Evolutionary conservation across 345 rosid species (phyloP), one percentile per base, ranked within the genome.

Genomic region (Acer negundo): DNA sequence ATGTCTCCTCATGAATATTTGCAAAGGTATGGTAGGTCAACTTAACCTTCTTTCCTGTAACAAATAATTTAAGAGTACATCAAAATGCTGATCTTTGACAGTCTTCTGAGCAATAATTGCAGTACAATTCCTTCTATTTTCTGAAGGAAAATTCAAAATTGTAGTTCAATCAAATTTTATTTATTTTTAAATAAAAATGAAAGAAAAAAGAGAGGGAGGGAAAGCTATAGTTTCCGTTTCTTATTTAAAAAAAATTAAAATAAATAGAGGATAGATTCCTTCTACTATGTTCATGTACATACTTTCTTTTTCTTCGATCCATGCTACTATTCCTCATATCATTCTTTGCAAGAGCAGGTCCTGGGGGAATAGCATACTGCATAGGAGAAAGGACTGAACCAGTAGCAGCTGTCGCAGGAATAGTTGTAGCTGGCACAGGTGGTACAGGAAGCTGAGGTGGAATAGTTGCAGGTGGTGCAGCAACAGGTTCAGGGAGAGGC

Each of bases 241-340:
- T 22, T 22, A 13, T 59, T 63, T 7, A 1, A 23, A 19, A 19
- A 53, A 47, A 49, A 24, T 42, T 1, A 5, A 64, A 64, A 64
- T 13, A 22, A 38, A 35, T 19, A 31, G 65, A 55, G 9, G 11
- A 46, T 24, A 7, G 62, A 1, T 26, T 75, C 64, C 13, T 16
- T 75, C 23, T 16, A 35, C 0, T 16, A 16, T 24, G 40, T 53
- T 24, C 23, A 67, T 55, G 11, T 53, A 83, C 88, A 24, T 87
- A 89, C 98, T 93, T 94, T 82, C 98, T 90, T 87, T 93, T 93
- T 83, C 96, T 88, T 67, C 97, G 88, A 75, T 94, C 99, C 62
- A 85, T 81, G 70, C 89, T 95, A 80, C 79, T 74, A 76, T 70
- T 91, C 82, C 98, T 89, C 77, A 84, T 70, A 40, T 97, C 99